Evolutionary conservation across 2,329 filamentous ascomycete species (phyloP).

Genomic region (Penicillium vulpinum): DNA sequence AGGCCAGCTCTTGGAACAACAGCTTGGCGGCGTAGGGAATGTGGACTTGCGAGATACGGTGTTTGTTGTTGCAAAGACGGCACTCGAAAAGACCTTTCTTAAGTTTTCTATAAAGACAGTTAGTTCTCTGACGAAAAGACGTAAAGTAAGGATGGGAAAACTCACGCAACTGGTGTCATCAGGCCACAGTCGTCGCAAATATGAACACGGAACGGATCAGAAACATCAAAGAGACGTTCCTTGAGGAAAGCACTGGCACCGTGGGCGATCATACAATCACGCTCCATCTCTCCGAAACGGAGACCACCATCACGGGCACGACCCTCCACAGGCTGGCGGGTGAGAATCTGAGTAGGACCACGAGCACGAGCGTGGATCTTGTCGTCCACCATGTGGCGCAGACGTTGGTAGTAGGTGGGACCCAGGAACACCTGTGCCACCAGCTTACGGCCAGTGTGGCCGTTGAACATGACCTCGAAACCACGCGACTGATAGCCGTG

Average conservation of each 20-base stretch:
- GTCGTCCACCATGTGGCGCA: conserved; percentile 99
- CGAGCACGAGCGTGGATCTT: conserved; percentile 99
- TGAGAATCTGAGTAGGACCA: conserved; percentile 95
- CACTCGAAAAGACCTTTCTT: conserved; percentile 97
- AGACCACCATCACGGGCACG: conserved; percentile 96
- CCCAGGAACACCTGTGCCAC: conserved; percentile 95
- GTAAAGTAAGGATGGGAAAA: conserved; percentile 33
- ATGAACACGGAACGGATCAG: conserved; percentile 95
- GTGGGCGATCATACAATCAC: conserved; percentile 99
- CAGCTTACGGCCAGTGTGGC: conserved; percentile 91
- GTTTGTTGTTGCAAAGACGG: conserved; percentile 98
- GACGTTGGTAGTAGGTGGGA: conserved; percentile 96
- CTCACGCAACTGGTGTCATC: conserved; percentile 99
- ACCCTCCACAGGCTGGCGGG: conserved; percentile 95
- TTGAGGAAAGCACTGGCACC: conserved; percentile 96
- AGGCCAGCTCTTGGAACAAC: conserved; percentile 94
- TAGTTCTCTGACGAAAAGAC: conserved; percentile 9
- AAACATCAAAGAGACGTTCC: conserved; percentile 95
- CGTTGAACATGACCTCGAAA: conserved; percentile 98
- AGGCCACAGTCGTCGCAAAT: conserved; percentile 98
- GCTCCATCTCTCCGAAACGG: conserved; percentile 99
- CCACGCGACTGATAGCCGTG: conserved; percentile 96
- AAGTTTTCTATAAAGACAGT: conserved; percentile 64
- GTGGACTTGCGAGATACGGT: conserved; percentile 94
- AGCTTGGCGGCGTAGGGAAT: conserved; percentile 98